Conservation (phyloP, 306 rosid genomes). For the Prunus fruticosa region DNA sequence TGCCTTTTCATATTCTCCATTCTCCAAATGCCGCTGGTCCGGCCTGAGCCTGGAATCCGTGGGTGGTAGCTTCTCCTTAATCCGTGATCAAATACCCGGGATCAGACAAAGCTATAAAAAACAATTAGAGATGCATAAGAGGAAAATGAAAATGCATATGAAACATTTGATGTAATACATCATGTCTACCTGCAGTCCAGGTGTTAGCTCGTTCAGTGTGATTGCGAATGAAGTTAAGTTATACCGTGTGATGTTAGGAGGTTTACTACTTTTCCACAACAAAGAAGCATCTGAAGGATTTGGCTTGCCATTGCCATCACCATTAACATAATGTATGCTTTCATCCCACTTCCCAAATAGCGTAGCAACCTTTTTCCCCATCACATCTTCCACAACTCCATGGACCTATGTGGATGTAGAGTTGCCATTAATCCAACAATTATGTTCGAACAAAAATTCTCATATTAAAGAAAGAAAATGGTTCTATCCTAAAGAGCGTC, state of each 20-base stretch:
- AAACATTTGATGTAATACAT: slow-evolving; percentile 36
- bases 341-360: slow-evolving; percentile 97
- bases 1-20: slow-evolving; percentile 96
- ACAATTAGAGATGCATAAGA: slow-evolving; percentile 49
- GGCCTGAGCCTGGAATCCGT: slow-evolving; percentile 99
- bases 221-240: slow-evolving; percentile 92
- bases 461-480: neutral
- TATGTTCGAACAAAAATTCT: neutral
- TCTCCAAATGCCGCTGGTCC: slow-evolving; percentile 94
- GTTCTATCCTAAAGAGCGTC: neutral
- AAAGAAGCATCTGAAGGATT: slow-evolving; percentile 50
- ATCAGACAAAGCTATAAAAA: slow-evolving; percentile 76
- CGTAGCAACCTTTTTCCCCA: slow-evolving; percentile 63
- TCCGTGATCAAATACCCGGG: slow-evolving; percentile 84
- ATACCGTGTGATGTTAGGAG: slow-evolving; percentile 79
- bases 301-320: slow-evolving; percentile 51
- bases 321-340: slow-evolving; percentile 57
- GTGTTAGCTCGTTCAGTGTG: slow-evolving; percentile 79
- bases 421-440: slow-evolving; percentile 7
- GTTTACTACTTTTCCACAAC: slow-evolving; percentile 77
- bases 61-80: slow-evolving; percentile 99
- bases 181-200: slow-evolving; percentile 77
- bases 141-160: slow-evolving; percentile 35
- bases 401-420: slow-evolving; percentile 48
- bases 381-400: slow-evolving; percentile 79